Evolutionary conservation across 768 basidiomycete genomes (phyloP).

Genomic region (Pleurotus giganteus): DNA sequence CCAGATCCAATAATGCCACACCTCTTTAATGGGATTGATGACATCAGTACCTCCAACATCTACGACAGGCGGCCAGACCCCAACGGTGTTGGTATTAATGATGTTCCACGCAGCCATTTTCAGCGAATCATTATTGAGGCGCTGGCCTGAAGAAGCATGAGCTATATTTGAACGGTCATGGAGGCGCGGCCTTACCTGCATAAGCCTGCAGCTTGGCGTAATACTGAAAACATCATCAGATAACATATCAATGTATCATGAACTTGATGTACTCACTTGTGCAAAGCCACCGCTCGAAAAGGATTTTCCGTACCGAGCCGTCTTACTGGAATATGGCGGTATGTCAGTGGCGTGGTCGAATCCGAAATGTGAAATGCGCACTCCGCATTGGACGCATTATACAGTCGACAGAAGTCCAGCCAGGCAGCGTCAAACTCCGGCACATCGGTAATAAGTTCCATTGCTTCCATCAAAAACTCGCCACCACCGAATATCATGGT

Average conservation of each 20-base stretch:
- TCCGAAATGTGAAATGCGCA: conserved; percentile 15
- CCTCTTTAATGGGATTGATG: conserved; percentile 43
- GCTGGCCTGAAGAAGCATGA: conserved; percentile 18
- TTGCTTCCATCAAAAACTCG: conserved; percentile 38
- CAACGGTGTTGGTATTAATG: conserved; percentile 28
- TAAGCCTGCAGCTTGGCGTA: conserved; percentile 39
- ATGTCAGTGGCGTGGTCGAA: not conserved
- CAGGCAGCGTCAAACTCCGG: conserved; percentile 38
- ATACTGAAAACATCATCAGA: conserved; percentile 16
- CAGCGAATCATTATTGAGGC: conserved; percentile 28
- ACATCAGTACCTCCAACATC: conserved; percentile 42
- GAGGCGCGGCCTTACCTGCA: conserved; percentile 21
- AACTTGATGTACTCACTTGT: conserved; percentile 19
- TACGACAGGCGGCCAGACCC: conserved; percentile 35
- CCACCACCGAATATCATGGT: conserved; percentile 36
- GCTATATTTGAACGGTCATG: not conserved
- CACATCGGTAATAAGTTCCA: conserved; percentile 35
- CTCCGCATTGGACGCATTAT: conserved; percentile 33
- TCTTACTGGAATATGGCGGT: conserved; percentile 26
- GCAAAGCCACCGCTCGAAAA: conserved; percentile 32
- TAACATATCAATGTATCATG: not conserved
- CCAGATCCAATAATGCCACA: conserved; percentile 23
- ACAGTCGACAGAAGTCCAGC: conserved; percentile 36
- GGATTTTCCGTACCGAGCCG: conserved; percentile 32
- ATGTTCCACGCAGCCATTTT: conserved; percentile 34